Evolutionary conservation across 139 green algal genomes (phyloP).

Genomic region (Trebouxia sp.): DNA sequence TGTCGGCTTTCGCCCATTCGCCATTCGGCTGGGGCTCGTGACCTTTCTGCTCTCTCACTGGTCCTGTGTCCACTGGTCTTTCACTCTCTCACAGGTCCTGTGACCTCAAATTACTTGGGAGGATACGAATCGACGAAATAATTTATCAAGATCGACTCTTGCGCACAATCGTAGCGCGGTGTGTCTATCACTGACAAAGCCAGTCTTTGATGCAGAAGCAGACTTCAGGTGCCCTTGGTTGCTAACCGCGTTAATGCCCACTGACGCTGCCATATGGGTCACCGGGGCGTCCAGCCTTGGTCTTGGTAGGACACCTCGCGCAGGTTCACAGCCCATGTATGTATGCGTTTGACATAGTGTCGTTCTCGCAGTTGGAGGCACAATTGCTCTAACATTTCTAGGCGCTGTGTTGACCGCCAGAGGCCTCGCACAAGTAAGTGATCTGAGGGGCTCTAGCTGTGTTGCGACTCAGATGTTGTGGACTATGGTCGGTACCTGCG

Average conservation of each 20-base stretch:
- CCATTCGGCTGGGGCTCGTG: too few species aligned
- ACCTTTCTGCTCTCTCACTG: too few species aligned
- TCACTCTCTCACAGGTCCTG: too few species aligned
- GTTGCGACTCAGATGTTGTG: neutral
- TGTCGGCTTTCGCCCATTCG: too few species aligned
- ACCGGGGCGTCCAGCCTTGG: constrained; percentile 5
- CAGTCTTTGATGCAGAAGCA: too few species aligned
- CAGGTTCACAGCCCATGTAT: neutral
- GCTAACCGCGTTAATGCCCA: neutral
- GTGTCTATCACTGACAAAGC: too few species aligned
- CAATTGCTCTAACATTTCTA: neutral
- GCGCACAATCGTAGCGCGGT: too few species aligned
- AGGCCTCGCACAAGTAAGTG: neutral
- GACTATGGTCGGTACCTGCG: too few species aligned
- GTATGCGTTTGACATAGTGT: neutral
- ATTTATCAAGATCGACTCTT: too few species aligned
- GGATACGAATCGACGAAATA: too few species aligned
- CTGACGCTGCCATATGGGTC: neutral
- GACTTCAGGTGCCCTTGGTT: neutral
- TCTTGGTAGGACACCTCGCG: neutral
- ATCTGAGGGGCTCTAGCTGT: neutral
- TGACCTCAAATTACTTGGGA: too few species aligned
- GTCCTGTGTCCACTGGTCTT: too few species aligned
- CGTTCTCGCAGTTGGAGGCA: constrained; percentile 18
- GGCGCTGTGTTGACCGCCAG: neutral